Evolutionary conservation across 1,284 basidiomycete genomes (phyloP).

Genomic region (Puccinia novopanici): DNA sequence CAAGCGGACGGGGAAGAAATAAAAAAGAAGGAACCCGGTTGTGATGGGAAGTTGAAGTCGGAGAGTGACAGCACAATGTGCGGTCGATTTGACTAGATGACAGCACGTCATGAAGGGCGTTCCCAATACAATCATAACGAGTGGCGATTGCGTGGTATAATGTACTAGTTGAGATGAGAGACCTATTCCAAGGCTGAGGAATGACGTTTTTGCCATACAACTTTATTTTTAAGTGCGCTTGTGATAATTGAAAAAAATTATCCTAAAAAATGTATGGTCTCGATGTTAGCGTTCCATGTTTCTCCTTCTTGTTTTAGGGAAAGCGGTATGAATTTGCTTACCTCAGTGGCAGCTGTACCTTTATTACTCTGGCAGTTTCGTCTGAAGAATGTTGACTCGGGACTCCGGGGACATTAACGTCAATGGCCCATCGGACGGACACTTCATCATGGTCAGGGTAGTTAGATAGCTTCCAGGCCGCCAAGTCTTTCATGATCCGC

Average conservation of each 20-base stretch:
- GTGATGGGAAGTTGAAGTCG: too few relatives aligned
- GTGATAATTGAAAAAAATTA: neutral
- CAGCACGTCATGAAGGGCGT: too few relatives aligned
- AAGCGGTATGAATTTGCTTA: neutral
- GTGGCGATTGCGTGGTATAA: too few relatives aligned
- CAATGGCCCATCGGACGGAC: conserved; percentile 2
- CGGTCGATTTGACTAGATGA: too few relatives aligned
- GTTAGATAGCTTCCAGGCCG: neutral
- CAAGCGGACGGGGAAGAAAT: too few relatives aligned
- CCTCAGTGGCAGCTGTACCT: conserved; percentile 9
- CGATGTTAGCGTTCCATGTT: neutral
- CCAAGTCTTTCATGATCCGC: neutral
- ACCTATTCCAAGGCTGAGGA: too few relatives aligned
- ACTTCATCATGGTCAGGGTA: conserved; percentile 1
- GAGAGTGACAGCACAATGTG: too few relatives aligned
- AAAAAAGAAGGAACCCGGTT: too few relatives aligned
- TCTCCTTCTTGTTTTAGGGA: neutral
- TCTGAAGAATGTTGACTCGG: neutral
- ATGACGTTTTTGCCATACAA: too few relatives aligned
- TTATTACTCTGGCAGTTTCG: neutral
- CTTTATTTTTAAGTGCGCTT: neutral
- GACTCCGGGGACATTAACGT: neutral
- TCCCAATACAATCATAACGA: too few relatives aligned
- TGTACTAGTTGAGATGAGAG: neutral
- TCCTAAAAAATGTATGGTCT: neutral